Evolutionary conservation across 1,139 yeast species (phyloP).

Genomic region (Arxiozyma heterogenica): DNA sequence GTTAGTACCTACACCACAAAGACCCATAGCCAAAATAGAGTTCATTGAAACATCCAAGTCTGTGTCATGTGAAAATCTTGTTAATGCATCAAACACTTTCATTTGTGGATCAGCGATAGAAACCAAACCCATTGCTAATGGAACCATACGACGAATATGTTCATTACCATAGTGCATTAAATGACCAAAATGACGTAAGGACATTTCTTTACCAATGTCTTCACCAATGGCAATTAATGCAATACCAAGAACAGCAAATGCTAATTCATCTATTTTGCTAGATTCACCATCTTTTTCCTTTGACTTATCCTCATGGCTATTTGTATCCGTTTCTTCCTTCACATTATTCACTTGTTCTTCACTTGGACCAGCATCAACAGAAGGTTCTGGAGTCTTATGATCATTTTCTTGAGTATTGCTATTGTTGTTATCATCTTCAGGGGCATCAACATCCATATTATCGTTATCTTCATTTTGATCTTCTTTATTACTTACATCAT

Average conservation of each 20-base stretch:
- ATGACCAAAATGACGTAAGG: conserved; percentile 92
- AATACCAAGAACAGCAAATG: conserved; percentile 88
- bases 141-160: conserved; percentile 86
- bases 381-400: conserved; percentile 1
- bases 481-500: conserved; percentile 11
- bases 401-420: not conserved
- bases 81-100: conserved; percentile 92
- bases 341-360: conserved; percentile 14
- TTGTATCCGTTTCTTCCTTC: conserved; percentile 18
- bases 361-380: conserved; percentile 6
- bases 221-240: conserved; percentile 97
- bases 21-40: conserved; percentile 93
- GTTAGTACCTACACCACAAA: conserved; percentile 97
- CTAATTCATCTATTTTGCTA: conserved; percentile 43
- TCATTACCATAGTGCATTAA: conserved; percentile 97
- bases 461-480: conserved; percentile 12
- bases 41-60: conserved; percentile 92
- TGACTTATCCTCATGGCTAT: conserved; percentile 18
- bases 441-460: conserved; percentile 20
- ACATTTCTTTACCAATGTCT: conserved; percentile 96
- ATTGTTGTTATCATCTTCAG: conserved; percentile 9
- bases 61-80: conserved; percentile 92
- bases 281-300: conserved; percentile 40
- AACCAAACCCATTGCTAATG: conserved; percentile 93
- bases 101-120: conserved; percentile 93